phyloP scores from a whole-genome alignment of 257 asterid species.

The Henckelia pumila region DNA sequence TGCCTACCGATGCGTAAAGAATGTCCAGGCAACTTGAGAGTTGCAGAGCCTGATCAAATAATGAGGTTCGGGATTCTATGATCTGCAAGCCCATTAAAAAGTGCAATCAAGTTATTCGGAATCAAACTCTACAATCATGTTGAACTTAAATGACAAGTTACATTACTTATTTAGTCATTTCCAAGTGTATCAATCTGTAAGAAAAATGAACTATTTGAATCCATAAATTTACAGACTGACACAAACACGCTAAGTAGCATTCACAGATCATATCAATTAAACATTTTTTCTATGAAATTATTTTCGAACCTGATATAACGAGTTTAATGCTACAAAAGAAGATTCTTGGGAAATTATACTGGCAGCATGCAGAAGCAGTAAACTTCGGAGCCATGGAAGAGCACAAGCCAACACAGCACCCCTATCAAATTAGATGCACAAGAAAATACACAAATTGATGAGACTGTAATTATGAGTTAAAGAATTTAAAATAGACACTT shows the following conservation, averaged over 20 bases:
- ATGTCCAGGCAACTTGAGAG: constrained; percentile 74
- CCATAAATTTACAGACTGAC: not conserved
- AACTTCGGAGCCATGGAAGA: constrained; percentile 85
- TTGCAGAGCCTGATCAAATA: constrained; percentile 51
- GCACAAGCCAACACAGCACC: constrained; percentile 92
- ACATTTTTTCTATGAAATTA: not conserved
- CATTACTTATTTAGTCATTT: not conserved
- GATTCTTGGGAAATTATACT: constrained; percentile 90
- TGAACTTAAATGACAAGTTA: not conserved
- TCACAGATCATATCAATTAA: not conserved
- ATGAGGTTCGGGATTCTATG: constrained; percentile 84
- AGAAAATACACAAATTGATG: constrained; percentile 5
- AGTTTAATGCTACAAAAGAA: constrained; percentile 68
- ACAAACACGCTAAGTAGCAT: not conserved
- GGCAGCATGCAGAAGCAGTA: constrained; percentile 84
- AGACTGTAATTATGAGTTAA: not conserved
- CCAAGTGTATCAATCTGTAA: not conserved
- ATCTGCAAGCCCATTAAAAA: constrained; percentile 47
- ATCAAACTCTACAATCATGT: not conserved
- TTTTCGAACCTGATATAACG: constrained; percentile 75
- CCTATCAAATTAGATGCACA: constrained; percentile 39
- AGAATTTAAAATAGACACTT: not conserved
- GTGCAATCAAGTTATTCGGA: not conserved
- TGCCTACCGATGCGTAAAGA: constrained; percentile 71
- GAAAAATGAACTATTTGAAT: not conserved